A percentile compares a stretch with the other conserved stretches of the same genome.
Conservation (phyloP, 306 rosid genomes). For the Cucumis hystrix region DNA sequence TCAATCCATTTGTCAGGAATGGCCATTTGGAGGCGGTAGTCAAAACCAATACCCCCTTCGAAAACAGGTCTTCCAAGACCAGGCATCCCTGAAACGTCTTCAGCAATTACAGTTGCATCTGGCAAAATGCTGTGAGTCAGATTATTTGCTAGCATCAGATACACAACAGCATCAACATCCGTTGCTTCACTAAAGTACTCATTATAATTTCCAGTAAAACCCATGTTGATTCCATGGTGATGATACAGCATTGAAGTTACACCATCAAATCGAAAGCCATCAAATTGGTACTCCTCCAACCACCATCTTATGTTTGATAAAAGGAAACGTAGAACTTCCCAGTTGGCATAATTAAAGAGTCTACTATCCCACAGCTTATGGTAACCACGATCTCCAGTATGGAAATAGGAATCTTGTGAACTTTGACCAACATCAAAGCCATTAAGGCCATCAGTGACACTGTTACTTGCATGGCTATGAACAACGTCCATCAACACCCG, state of each 20-base stretch:
- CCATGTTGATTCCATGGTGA: slow-evolving; percentile 80
- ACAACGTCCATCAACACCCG: slow-evolving; percentile 81
- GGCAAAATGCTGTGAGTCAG: slow-evolving; percentile 59
- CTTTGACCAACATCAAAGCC: slow-evolving; percentile 96
- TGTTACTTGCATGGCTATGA: slow-evolving; percentile 96
- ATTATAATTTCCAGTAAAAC: slow-evolving; percentile 64
- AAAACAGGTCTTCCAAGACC: slow-evolving; percentile 69
- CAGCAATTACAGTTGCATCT: slow-evolving; percentile 79
- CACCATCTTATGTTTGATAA: slow-evolving; percentile 91
- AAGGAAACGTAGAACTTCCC: slow-evolving; percentile 98
- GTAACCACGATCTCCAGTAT: slow-evolving; percentile 73
- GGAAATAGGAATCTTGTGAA: slow-evolving; percentile 85
- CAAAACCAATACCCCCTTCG: slow-evolving; percentile 80
- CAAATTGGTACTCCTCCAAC: slow-evolving; percentile 84
- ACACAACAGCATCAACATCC: slow-evolving; percentile 85
- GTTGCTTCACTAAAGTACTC: slow-evolving; percentile 85
- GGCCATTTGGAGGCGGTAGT: slow-evolving; percentile 87
- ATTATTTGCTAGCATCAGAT: slow-evolving; percentile 81
- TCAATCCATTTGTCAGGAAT: slow-evolving; percentile 94
- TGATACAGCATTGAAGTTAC: slow-evolving; percentile 93
- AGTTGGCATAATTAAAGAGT: slow-evolving; percentile 84
- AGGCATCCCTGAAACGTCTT: slow-evolving; percentile 99
- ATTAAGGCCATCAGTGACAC: slow-evolving; percentile 84
- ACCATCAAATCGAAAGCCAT: slow-evolving; percentile 97
- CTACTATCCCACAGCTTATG: slow-evolving; percentile 94